phyloP scores from a whole-genome alignment of 345 rosid species.

The Hibiscus syriacus region DNA sequence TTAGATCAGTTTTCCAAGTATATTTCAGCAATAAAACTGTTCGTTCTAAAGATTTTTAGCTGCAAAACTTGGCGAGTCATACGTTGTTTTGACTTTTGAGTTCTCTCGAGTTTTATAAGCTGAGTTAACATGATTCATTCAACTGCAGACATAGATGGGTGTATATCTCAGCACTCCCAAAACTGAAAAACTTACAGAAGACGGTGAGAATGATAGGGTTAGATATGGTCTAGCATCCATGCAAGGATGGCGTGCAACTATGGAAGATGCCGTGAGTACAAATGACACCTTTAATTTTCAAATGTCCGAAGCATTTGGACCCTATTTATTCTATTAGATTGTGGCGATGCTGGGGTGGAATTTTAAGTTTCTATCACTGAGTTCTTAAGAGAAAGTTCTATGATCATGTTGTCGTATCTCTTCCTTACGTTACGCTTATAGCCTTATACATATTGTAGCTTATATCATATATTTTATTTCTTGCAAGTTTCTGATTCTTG shows the following conservation, averaged over 20 bases:
- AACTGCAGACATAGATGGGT: constrained; percentile 58
- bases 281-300: constrained; percentile 7
- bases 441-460: too few species aligned
- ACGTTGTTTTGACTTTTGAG: neutral
- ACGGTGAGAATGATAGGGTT: constrained; percentile 65
- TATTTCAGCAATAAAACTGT: neutral
- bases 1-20: neutral
- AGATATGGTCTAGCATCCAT: constrained; percentile 92
- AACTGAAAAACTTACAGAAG: constrained; percentile 85
- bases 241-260: constrained; percentile 99
- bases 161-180: constrained; percentile 89
- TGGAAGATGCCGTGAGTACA: constrained; percentile 98
- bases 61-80: neutral
- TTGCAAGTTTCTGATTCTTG: too few species aligned
- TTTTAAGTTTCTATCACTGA: neutral
- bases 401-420: too few species aligned
- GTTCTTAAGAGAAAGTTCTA: neutral
- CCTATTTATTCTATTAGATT: neutral
- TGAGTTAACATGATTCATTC: neutral
- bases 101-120: neutral
- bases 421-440: too few species aligned
- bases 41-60: neutral
- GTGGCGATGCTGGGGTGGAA: neutral
- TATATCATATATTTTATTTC: too few species aligned
- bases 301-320: neutral